These are phyloP conservation scores for Penicillium mononematosum DNA, from an alignment of 495 filamentous ascomycete genomes.

Conservation along the genomic window DNA sequence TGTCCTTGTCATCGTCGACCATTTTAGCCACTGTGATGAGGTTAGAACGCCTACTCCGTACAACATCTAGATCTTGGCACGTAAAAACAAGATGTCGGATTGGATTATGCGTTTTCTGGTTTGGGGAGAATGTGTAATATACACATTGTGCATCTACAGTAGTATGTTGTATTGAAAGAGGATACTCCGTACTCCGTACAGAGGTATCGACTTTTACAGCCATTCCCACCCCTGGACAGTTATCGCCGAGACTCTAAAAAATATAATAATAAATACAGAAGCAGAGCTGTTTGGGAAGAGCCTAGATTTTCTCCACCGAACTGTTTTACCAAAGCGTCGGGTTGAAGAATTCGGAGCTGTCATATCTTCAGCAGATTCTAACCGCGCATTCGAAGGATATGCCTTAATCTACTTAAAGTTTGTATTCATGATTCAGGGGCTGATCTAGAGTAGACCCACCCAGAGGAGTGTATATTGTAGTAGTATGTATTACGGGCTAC, in stretches of 20 bases:
- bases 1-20: neutral
- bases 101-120: constrained; percentile 4
- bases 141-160: no score
- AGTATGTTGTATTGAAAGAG: neutral
- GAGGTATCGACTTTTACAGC: neutral
- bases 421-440: neutral
- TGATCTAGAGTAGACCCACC: constrained; percentile 8
- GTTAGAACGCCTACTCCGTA: neutral
- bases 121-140: neutral
- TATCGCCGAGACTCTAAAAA: neutral
- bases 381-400: constrained; percentile 17
- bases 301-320: neutral
- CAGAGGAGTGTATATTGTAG: neutral
- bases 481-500: neutral
- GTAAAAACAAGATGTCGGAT: constrained; percentile 15
- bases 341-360: constrained; percentile 14
- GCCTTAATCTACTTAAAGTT: constrained; percentile 14
- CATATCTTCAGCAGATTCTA: neutral
- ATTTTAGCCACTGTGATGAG: neutral
- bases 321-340: constrained; percentile 13
- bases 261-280: neutral
- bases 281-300: neutral
- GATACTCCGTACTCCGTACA: neutral
- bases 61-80: constrained; percentile 15
- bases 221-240: neutral